Percentiles rank a stretch among this genome's conserved stretches.
These are phyloP conservation scores for Cucurbita ficifolia DNA, from an alignment of 306 rosid species.

Conservation along the genomic window DNA sequence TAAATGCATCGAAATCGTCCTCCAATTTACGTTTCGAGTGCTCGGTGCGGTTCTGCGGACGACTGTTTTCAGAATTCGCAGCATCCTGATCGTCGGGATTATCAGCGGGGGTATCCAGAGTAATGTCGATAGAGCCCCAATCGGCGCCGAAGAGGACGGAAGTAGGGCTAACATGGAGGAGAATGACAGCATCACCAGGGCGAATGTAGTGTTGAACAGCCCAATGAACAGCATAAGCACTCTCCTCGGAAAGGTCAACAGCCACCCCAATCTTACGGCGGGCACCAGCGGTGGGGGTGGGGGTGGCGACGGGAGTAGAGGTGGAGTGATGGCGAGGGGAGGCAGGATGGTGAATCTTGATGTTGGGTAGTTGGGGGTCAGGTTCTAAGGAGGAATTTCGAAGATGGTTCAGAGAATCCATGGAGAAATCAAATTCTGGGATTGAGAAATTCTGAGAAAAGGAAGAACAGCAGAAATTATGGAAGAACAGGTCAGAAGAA, in stretches of 20 bases:
- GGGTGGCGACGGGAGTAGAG: slow-evolving; percentile 29
- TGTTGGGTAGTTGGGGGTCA: slow-evolving; percentile 69
- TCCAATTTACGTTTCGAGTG: slow-evolving; percentile 34
- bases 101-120: slow-evolving; percentile 33
- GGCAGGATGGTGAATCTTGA: slow-evolving; percentile 77
- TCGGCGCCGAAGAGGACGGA: slow-evolving; percentile 92
- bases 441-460: neutral
- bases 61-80: neutral
- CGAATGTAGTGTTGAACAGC: slow-evolving; percentile 89
- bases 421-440: neutral
- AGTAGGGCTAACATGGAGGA: slow-evolving; percentile 95
- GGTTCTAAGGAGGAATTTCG: slow-evolving; percentile 15
- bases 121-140: slow-evolving; percentile 77
- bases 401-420: slow-evolving; percentile 25
- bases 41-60: slow-evolving; percentile 11
- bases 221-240: slow-evolving; percentile 92
- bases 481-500: neutral
- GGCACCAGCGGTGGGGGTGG: slow-evolving; percentile 91
- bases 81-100: slow-evolving; percentile 21
- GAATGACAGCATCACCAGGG: slow-evolving; percentile 91
- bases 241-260: slow-evolving; percentile 88
- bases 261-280: slow-evolving; percentile 93
- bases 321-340: slow-evolving; percentile 18
- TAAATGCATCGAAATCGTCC: slow-evolving; percentile 82
- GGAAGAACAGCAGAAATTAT: neutral